Conservation (phyloP, 2,329 filamentous ascomycete species). For the Cladophialophora immunda region DNA sequence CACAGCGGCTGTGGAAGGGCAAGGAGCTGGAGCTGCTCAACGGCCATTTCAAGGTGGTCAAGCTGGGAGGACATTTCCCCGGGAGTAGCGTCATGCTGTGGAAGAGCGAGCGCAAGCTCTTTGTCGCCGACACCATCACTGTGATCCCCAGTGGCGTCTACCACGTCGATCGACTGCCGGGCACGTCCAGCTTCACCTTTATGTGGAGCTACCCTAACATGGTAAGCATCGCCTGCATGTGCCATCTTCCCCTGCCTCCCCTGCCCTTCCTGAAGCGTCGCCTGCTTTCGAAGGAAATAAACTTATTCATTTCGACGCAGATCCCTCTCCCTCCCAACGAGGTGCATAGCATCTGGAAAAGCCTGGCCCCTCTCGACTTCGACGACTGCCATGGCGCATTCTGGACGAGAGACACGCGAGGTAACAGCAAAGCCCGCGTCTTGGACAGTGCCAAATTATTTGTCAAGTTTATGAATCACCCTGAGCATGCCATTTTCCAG, state of each 20-base stretch:
- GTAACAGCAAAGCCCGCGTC: conserved; percentile 4
- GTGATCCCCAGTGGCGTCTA: no score
- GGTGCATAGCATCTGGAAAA: no score
- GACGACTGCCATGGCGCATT: conserved; percentile 65
- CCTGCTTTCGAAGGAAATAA: no score
- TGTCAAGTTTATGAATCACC: conserved; percentile 9
- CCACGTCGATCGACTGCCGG: conserved; percentile 35
- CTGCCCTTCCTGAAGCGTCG: no score
- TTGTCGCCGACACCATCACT: conserved; percentile 79
- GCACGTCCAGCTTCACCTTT: conserved; percentile 13
- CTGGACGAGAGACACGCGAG: conserved; percentile 12
- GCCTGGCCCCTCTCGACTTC: no score
- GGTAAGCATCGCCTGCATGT: no score
- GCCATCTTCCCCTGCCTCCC: no score
- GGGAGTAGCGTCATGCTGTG: conserved; percentile 70
- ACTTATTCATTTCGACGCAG: no score
- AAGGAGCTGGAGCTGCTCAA: conserved; percentile 35
- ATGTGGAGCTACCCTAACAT: conserved; percentile 26
- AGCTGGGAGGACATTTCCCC: conserved; percentile 80
- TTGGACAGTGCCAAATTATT: conserved; percentile 10
- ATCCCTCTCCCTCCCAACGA: no score
- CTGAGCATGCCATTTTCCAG: no score
- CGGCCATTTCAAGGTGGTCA: conserved; percentile 67
- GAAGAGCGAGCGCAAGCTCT: conserved; percentile 64
- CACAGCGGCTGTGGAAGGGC: conserved; percentile 45